These are phyloP conservation scores for Oxyria digyna DNA, from an alignment of 148 eudicot species.

Conservation along the genomic window DNA sequence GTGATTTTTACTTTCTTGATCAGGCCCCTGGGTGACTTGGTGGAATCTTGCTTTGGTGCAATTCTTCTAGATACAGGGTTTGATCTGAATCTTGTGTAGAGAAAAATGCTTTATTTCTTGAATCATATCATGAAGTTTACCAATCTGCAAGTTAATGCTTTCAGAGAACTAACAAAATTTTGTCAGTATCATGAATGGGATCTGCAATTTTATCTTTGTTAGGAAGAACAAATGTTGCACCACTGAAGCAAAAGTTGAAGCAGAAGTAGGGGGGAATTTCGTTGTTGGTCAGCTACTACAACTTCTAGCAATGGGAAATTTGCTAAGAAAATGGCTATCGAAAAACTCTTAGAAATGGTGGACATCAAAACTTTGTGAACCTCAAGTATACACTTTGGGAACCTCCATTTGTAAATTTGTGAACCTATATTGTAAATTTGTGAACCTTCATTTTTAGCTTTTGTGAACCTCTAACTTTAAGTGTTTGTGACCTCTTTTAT, in stretches of 20 bases:
- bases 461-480: no score
- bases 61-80: slow-evolving; percentile 81
- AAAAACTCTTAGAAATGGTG: slow-evolving; percentile 23
- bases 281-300: slow-evolving; percentile 30
- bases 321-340: slow-evolving; percentile 52
- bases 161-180: slow-evolving; percentile 73
- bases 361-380: no score
- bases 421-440: no score
- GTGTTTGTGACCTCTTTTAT: no score
- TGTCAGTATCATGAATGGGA: slow-evolving; percentile 47
- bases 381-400: no score
- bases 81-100: slow-evolving; percentile 59
- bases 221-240: slow-evolving; percentile 30
- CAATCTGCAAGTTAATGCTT: slow-evolving; percentile 49
- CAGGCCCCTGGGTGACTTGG: slow-evolving; percentile 94
- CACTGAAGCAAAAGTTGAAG: slow-evolving; percentile 39
- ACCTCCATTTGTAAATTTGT: no score
- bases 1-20: slow-evolving; percentile 4
- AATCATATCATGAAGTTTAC: slow-evolving; percentile 52
- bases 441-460: no score
- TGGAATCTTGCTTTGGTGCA: slow-evolving; percentile 87
- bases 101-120: slow-evolving; percentile 55
- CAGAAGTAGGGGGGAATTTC: slow-evolving; percentile 12
- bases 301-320: slow-evolving; percentile 35
- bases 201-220: slow-evolving; percentile 20